phyloP scores from a whole-genome alignment of 306 rosid genomes.

The Adenanthera pavonina region DNA sequence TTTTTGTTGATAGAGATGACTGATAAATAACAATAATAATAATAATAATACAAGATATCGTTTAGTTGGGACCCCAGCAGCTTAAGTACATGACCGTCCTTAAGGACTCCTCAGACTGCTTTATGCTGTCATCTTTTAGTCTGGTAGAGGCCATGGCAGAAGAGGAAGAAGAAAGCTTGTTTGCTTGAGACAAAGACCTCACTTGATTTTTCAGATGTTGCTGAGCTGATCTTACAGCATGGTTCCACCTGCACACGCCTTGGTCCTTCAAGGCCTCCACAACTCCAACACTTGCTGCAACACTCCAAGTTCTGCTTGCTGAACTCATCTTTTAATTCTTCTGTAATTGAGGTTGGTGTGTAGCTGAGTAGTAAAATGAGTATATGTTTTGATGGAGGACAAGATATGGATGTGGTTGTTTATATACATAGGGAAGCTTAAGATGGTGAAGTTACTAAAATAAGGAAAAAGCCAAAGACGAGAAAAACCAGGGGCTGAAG shows the following conservation, averaged over 20 bases:
- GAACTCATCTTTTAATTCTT: background rate
- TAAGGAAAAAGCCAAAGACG: background rate
- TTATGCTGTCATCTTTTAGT: background rate
- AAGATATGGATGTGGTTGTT: background rate
- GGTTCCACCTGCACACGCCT: background rate
- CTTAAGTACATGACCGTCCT: background rate
- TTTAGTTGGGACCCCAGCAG: conserved; percentile 13
- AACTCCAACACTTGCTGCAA: background rate
- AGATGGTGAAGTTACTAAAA: background rate
- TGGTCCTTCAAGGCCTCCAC: conserved; percentile 1
- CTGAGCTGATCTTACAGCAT: background rate
- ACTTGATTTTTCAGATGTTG: background rate
- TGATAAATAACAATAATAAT: too few relatives aligned
- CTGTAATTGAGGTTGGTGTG: background rate
- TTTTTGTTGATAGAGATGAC: background rate
- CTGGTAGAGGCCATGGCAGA: background rate
- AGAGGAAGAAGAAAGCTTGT: conserved; percentile 4
- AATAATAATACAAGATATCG: too few relatives aligned
- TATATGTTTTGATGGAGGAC: background rate
- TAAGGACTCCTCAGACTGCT: background rate
- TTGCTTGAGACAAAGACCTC: background rate
- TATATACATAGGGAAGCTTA: background rate
- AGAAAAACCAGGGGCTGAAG: background rate
- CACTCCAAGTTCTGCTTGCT: background rate
- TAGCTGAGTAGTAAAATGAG: background rate